Conservation (phyloP, 2,329 filamentous ascomycete genomes). For the Cladophialophora bantiana region DNA sequence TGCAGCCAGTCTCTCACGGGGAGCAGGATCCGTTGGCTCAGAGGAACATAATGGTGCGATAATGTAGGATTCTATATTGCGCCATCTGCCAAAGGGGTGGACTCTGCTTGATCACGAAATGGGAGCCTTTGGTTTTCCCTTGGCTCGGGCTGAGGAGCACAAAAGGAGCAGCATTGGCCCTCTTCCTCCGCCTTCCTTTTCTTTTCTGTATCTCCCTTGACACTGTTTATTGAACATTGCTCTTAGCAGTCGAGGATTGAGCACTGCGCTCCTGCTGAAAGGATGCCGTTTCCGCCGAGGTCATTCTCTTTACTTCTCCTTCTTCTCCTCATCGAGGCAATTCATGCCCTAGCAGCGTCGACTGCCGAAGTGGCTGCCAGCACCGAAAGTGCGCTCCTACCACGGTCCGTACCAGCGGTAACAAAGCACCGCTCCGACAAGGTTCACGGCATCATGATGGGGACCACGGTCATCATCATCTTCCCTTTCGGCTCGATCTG, state of each 20-base stretch:
- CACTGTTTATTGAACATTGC: background rate
- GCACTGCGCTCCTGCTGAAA: background rate
- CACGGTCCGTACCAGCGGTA: background rate
- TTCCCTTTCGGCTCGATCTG: constrained; percentile 6
- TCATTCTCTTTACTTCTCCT: background rate
- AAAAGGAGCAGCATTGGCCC: background rate
- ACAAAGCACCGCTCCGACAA: constrained; percentile 5
- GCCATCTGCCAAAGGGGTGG: background rate
- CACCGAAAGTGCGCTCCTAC: background rate
- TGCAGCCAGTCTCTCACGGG: background rate
- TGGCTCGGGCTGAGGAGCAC: background rate
- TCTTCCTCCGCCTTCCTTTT: background rate
- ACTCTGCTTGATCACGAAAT: background rate
- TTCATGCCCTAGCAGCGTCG: background rate
- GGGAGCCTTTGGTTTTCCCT: background rate
- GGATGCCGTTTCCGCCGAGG: background rate
- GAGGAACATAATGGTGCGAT: background rate
- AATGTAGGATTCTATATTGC: background rate
- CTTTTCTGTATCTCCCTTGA: background rate
- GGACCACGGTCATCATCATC: background rate
- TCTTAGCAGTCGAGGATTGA: background rate
- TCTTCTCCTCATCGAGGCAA: background rate
- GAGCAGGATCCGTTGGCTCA: background rate
- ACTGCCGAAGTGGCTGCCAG: background rate
- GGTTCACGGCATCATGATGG: background rate